Evolutionary conservation across 2,329 filamentous ascomycete genomes (phyloP).

Genomic region (Simplicillium aogashimaense): DNA sequence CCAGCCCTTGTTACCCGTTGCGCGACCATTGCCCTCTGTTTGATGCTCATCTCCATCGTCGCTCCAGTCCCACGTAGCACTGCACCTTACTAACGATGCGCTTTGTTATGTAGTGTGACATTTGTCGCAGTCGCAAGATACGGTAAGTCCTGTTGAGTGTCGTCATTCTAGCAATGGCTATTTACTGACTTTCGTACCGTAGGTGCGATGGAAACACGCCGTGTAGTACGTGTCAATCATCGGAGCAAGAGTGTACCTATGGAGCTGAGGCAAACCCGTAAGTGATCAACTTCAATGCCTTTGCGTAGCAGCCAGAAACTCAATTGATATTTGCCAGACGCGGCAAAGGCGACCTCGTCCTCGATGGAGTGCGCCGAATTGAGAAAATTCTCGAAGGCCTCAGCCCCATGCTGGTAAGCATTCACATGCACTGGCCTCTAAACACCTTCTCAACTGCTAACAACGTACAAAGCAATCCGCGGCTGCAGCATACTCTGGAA

Average conservation of each 20-base stretch:
- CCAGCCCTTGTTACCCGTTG: not conserved
- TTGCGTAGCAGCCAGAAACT: not conserved
- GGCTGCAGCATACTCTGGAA: conserved; percentile 1
- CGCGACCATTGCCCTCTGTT: not conserved
- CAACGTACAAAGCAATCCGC: not conserved
- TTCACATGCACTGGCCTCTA: too few species aligned
- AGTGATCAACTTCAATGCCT: conserved; percentile 11
- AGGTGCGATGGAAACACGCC: conserved; percentile 39
- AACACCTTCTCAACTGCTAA: not conserved
- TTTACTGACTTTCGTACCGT: conserved; percentile 2
- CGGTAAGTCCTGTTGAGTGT: conserved; percentile 27
- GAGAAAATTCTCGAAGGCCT: conserved; percentile 36
- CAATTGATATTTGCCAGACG: conserved; percentile 18
- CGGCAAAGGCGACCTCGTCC: conserved; percentile 40
- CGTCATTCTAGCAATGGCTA: conserved; percentile 4
- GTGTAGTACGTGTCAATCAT: conserved; percentile 26
- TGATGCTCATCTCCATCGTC: too few species aligned
- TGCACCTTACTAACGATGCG: not conserved
- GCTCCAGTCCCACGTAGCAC: not conserved
- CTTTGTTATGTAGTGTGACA: conserved; percentile 31
- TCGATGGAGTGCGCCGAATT: conserved; percentile 37
- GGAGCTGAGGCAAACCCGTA: conserved; percentile 33
- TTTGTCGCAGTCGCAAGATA: conserved; percentile 36
- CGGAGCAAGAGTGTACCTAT: conserved; percentile 28
- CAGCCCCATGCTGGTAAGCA: conserved; percentile 26